These are phyloP conservation scores for Podila verticillata DNA, from an alignment of 192 early-diverging fungal genomes.

Conservation along the genomic window DNA sequence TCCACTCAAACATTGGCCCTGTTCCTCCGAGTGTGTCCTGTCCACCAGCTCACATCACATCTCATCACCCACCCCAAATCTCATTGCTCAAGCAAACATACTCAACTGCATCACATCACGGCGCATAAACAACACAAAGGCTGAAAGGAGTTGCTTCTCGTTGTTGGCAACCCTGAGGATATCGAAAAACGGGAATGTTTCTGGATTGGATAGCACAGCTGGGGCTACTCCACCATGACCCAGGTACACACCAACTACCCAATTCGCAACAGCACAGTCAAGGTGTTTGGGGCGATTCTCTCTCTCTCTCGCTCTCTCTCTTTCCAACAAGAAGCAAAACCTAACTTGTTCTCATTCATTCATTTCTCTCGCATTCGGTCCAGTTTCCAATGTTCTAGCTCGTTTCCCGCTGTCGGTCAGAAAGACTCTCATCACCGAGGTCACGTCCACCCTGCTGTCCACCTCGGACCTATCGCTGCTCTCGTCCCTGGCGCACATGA, in stretches of 20 bases:
- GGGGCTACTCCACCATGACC: slow-evolving; percentile 1
- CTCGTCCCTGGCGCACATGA: slow-evolving; percentile 79
- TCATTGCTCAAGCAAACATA: too few relatives aligned
- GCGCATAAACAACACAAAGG: too few relatives aligned
- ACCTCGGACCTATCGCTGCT: slow-evolving; percentile 69
- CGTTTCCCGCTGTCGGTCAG: slow-evolving; percentile 73
- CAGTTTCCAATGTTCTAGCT: slow-evolving; percentile 77
- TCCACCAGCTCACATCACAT: too few relatives aligned
- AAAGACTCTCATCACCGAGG: slow-evolving; percentile 72
- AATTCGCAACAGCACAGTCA: too few relatives aligned
- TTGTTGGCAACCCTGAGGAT: too few relatives aligned
- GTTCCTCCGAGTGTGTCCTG: too few relatives aligned
- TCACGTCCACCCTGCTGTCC: slow-evolving; percentile 64
- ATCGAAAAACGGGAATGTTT: neutral
- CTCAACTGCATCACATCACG: too few relatives aligned
- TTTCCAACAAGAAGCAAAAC: neutral
- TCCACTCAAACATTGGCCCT: too few relatives aligned
- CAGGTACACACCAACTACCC: neutral
- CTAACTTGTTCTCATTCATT: too few relatives aligned
- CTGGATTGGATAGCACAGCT: neutral
- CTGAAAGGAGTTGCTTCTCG: too few relatives aligned
- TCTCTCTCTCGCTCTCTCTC: too few relatives aligned
- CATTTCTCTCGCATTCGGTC: neutral
- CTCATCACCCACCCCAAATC: too few relatives aligned
- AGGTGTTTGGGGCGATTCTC: neutral